These are phyloP conservation scores for Colletotrichum sp. DNA, from an alignment of 2,329 filamentous ascomycete genomes.

Conservation along the genomic window DNA sequence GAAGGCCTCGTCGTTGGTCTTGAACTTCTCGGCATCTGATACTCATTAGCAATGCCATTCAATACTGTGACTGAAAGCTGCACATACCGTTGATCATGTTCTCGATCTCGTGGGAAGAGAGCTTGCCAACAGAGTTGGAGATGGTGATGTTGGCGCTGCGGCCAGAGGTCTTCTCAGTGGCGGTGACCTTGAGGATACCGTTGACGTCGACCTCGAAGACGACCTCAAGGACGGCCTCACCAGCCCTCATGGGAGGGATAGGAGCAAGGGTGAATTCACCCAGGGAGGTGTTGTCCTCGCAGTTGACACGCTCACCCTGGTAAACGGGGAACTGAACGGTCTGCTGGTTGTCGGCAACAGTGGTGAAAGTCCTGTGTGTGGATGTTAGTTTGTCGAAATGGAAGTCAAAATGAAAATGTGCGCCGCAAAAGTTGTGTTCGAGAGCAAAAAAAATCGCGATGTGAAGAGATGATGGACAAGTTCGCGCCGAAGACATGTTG, in stretches of 20 bases:
- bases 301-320: conserved; percentile 98
- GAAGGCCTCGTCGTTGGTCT: conserved; percentile 96
- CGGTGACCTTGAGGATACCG: conserved; percentile 99
- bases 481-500: too few species aligned
- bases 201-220: conserved; percentile 99
- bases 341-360: conserved; percentile 77
- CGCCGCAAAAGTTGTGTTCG: too few species aligned
- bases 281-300: conserved; percentile 96
- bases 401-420: too few species aligned
- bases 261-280: conserved; percentile 97
- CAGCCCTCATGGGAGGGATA: conserved; percentile 86
- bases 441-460: too few species aligned
- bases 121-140: conserved; percentile 98
- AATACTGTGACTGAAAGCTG: background rate
- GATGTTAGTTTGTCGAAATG: conserved; percentile 21
- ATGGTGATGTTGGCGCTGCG: conserved; percentile 99
- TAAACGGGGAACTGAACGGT: conserved; percentile 91
- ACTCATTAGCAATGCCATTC: conserved; percentile 24
- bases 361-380: conserved; percentile 74
- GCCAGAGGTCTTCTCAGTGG: conserved; percentile 98
- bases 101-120: conserved; percentile 93
- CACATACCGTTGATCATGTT: conserved; percentile 86
- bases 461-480: too few species aligned
- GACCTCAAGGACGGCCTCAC: conserved; percentile 95
- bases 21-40: conserved; percentile 94